A percentile compares a stretch with the other conserved stretches of the same genome.
Evolutionary conservation across 2,329 filamentous ascomycete species (phyloP).

Genomic region (Xylariaceae sp.): DNA sequence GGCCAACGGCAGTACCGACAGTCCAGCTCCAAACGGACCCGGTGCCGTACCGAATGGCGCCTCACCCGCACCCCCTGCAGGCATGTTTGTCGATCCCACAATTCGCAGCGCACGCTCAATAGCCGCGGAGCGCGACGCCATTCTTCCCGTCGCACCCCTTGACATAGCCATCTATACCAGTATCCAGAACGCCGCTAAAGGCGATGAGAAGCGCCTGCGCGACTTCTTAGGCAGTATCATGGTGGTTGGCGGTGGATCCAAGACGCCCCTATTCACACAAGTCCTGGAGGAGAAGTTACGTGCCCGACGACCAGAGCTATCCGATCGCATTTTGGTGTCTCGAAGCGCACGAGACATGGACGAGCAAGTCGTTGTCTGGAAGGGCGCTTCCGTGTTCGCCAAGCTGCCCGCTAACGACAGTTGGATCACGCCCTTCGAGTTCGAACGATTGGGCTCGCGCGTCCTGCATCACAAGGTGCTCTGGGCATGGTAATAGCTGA

Average conservation of each 20-base stretch:
- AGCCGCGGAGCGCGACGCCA: slow-evolving; percentile 68
- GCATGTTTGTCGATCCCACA: slow-evolving; percentile 47
- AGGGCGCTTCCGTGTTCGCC: slow-evolving; percentile 93
- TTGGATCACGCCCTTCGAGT: slow-evolving; percentile 86
- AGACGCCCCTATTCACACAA: slow-evolving; percentile 72
- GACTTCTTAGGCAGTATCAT: slow-evolving; percentile 89
- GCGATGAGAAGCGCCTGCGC: slow-evolving; percentile 86
- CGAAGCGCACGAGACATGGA: slow-evolving; percentile 86
- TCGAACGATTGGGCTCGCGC: slow-evolving; percentile 76
- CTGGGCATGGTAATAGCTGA: slow-evolving; percentile 48
- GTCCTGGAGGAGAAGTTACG: slow-evolving; percentile 81
- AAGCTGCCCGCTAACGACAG: slow-evolving; percentile 89
- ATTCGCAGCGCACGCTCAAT: slow-evolving; percentile 43
- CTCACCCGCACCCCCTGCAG: slow-evolving; percentile 36
- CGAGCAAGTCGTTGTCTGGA: slow-evolving; percentile 96
- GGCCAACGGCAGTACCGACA: slow-evolving; percentile 37
- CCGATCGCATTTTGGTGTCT: slow-evolving; percentile 57
- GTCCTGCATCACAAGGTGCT: slow-evolving; percentile 78
- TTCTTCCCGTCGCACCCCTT: slow-evolving; percentile 76
- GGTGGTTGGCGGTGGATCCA: slow-evolving; percentile 79
- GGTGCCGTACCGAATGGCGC: slow-evolving; percentile 25
- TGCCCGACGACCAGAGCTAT: slow-evolving; percentile 55
- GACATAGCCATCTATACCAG: slow-evolving; percentile 86
- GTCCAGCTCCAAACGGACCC: slow-evolving; percentile 41
- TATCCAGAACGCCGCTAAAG: slow-evolving; percentile 79